Base-by-base conservation (phyloP, 768 basidiomycete genomes). In the Phaeotremella fagi region DNA sequence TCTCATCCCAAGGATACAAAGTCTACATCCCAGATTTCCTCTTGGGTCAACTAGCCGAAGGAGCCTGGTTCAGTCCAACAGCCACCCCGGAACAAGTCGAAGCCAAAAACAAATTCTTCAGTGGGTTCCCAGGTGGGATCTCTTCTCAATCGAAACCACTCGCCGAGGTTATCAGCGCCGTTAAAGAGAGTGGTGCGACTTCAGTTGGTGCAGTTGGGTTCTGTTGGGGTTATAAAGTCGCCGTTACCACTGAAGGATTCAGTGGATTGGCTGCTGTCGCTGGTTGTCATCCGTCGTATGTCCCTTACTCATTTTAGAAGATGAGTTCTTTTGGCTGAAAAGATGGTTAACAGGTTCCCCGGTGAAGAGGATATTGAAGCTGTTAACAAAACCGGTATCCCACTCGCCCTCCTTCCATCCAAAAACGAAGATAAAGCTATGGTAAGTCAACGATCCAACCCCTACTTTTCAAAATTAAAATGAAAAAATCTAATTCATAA, bases 21-120 rank as follows among this genome's bases (percentile, higher is more conserved):
- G 82, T 85, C 27, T 77, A 82, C 64, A 83, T 86, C 81, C 84
- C 84, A 36, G 83, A 85, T 71, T 81, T 84, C 68, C 81, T 84
- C 63, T 79, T 80, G 11, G 71, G 79, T 25, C 69, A 70, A 28
- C 12, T 41, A 41, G 38, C 38, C 11, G 12, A 41, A 20, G 38
- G 38, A 41, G 11, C 7, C 22, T 41, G 38, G 38, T 41, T 41
- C 18, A 18, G 38, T 9, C 38, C 38, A 7, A 77, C 81, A 1
- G 83, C 80, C 64, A 77, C 81, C 1, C 48, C 71, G 6, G 78
- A 77, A 20, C 12, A 41, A 18, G 12, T 12, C 12, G 38, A 11
- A 6, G 38, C 38, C 38, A 41, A 41, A 20, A 20, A 20, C 7
- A 41, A 41, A 41, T 76, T 82, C 31, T 81, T 80, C 31, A 75